Conservation (phyloP, 768 basidiomycete genomes). For the Psilocybe subaeruginosa region DNA sequence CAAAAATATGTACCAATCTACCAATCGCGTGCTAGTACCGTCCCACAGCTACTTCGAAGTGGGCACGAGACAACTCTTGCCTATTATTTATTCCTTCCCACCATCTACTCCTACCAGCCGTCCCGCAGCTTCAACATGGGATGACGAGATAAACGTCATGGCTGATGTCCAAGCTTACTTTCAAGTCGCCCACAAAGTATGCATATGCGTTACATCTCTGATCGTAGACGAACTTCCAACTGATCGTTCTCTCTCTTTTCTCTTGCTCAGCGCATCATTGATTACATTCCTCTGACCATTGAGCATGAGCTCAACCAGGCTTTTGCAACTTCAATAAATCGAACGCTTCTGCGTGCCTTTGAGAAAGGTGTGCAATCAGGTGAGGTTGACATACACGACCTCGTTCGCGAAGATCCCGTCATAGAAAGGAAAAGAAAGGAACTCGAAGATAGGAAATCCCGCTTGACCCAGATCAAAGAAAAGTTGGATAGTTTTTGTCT, state of each 20-base stretch:
- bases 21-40: background rate
- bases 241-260: no score
- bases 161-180: conserved; percentile 60
- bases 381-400: conserved; percentile 22
- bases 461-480: conserved; percentile 35
- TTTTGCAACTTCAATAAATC: conserved; percentile 27
- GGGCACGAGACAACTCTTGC: background rate
- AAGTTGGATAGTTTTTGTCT: conserved; percentile 28
- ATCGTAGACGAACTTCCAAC: no score
- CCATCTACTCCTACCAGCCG: conserved; percentile 46
- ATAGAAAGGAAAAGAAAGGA: conserved; percentile 31
- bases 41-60: background rate
- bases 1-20: background rate
- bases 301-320: conserved; percentile 49
- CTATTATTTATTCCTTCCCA: conserved; percentile 45
- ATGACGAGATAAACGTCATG: conserved; percentile 53
- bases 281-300: conserved; percentile 54
- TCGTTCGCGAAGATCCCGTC: conserved; percentile 44
- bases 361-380: conserved; percentile 17
- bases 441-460: conserved; percentile 27
- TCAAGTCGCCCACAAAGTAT: conserved; percentile 55
- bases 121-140: conserved; percentile 31
- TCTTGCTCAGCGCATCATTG: conserved; percentile 53
- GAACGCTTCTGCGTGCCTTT: conserved; percentile 33
- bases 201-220: background rate